phyloP scores from a whole-genome alignment of 208 protist genomes.

The Leishmania mexicana region DNA sequence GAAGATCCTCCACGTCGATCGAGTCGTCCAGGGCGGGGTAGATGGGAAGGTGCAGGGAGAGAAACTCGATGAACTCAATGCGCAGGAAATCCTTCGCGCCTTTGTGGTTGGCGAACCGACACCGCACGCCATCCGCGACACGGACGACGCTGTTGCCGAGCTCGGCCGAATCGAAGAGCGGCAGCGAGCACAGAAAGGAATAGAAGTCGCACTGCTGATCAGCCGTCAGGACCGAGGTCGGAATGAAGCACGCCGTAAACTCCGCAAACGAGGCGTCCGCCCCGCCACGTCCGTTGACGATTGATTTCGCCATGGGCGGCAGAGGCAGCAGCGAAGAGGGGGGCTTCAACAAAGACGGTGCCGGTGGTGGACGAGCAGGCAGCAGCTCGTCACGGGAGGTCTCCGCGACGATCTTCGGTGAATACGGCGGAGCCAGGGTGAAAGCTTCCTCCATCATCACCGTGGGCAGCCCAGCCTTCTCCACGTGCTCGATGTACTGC shows the following conservation, averaged over 20 bases:
- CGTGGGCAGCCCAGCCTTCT: neutral
- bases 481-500: neutral
- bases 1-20: neutral
- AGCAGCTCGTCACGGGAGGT: neutral
- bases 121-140: slow-evolving; percentile 25
- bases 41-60: slow-evolving; percentile 32
- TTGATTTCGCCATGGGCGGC: neutral
- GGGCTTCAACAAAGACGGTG: neutral
- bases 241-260: slow-evolving; percentile 47
- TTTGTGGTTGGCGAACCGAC: slow-evolving; percentile 33
- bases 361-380: neutral
- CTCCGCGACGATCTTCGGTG: neutral
- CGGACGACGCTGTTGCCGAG: slow-evolving; percentile 29
- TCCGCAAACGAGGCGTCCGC: neutral
- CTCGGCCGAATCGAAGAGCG: slow-evolving; percentile 31
- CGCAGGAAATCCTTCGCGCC: slow-evolving; percentile 41
- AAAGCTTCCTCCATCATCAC: neutral
- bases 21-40: slow-evolving; percentile 20
- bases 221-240: slow-evolving; percentile 18
- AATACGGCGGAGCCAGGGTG: neutral
- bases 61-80: slow-evolving; percentile 39
- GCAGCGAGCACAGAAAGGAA: slow-evolving; percentile 30
- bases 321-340: neutral
- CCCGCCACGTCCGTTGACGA: neutral
- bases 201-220: slow-evolving; percentile 34